Percentiles rank a stretch among this genome's conserved stretches.
phyloP scores from a whole-genome alignment of 495 filamentous ascomycete genomes.

The Penicillium macrosclerotiorum region DNA sequence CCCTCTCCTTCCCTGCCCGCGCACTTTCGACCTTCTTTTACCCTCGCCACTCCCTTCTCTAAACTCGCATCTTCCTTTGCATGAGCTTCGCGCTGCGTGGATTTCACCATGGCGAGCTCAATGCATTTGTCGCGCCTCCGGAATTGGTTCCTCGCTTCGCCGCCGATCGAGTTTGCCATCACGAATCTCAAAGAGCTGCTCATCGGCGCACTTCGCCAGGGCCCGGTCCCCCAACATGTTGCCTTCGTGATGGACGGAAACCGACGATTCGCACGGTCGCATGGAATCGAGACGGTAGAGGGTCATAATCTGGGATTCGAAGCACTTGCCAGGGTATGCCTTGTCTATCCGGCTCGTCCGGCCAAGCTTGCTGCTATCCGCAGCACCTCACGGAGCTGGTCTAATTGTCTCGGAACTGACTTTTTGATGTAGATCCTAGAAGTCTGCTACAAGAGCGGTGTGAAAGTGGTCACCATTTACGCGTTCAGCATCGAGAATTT shows the following conservation, averaged over 20 bases:
- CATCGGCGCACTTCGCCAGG: constrained; percentile 83
- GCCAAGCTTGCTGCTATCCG: constrained; percentile 8
- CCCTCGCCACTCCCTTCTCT: constrained; percentile 1
- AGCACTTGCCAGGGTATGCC: constrained; percentile 73
- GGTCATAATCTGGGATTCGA: constrained; percentile 97
- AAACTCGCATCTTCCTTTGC: constrained; percentile 1
- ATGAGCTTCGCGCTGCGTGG: not conserved
- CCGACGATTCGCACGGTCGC: constrained; percentile 79
- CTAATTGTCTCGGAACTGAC: not conserved
- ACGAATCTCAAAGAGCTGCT: constrained; percentile 71
- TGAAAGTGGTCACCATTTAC: constrained; percentile 94
- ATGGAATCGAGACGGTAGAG: constrained; percentile 94
- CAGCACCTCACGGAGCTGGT: not conserved
- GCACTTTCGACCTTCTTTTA: constrained; percentile 6
- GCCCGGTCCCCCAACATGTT: constrained; percentile 88
- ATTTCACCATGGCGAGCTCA: constrained; percentile 44
- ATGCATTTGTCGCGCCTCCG: constrained; percentile 71
- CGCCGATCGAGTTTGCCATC: constrained; percentile 81
- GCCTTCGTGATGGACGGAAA: constrained; percentile 99
- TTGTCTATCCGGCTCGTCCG: not conserved
- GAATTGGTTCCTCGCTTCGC: constrained; percentile 86
- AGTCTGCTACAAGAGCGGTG: constrained; percentile 93
- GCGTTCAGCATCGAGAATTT: constrained; percentile 99
- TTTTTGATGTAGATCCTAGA: constrained; percentile 70
- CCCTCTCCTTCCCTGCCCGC: constrained; percentile 7